Evolutionary conservation across 148 eudicot genomes (phyloP), one percentile per base, ranked within the genome.

Genomic region (Selenicereus undatus): DNA sequence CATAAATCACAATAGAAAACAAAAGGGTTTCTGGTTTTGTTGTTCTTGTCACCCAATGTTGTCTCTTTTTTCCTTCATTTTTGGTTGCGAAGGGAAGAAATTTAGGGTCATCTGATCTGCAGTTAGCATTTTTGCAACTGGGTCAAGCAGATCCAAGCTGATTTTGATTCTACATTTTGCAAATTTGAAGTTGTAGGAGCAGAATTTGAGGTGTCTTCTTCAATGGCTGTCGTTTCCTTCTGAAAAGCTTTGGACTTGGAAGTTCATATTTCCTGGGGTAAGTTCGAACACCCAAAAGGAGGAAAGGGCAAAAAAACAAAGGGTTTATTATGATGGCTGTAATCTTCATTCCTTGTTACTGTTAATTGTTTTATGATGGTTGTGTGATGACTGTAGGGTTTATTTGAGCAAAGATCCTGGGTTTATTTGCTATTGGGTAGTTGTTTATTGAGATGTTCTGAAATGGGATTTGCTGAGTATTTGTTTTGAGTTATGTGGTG

Each of bases 61-160:
- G 77, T 84, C 81, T 81, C 48, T 68, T 51, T 17, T 17, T 65
- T 32, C 75, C 35, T 50, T n/a, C 22, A 27, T n/a, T 14, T 50
- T 42, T 27, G 14, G 75, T 83, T 79, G 54, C 9, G 26, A 73
- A 71, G 20, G 79, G 50, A 52, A 4, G 5, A 35, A 50, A 80
- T 78, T 45, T 39, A 43, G 83, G 81, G 48, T 56, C 24, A n/a
- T 64, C 39, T 66, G 88, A 84, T 86, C 88, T 81, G 72, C 81
- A 70, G 75, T 75, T 62, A 16, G 18, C 51, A 20, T 54, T 50
- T n/a, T 29, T 11, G 51, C 42, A n/a, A 45, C 45, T 73, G 83
- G 76, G 77, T 75, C 21, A 27, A 51, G 74, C 77, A 86, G 88
- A 86, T 86, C 88, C 88, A 76, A 83, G 56, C 43, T 11, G 66